Percentiles rank a stretch among this genome's conserved stretches.
These are phyloP conservation scores for Hansenula lynferdii DNA, from an alignment of 1,139 yeast genomes.

Conservation along the genomic window DNA sequence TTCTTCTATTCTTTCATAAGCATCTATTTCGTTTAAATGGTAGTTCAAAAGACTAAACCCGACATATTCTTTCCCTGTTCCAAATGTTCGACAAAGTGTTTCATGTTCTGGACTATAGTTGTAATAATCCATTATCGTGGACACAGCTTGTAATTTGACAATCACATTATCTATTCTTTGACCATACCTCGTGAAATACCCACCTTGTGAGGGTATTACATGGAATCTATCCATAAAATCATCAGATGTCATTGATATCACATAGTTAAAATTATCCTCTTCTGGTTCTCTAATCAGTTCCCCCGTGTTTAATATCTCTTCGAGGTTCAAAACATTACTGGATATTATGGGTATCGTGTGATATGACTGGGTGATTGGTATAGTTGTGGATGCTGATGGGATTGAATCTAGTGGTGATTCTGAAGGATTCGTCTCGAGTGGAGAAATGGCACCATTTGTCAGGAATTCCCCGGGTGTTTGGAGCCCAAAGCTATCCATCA, in stretches of 20 bases:
- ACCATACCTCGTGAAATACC: background rate
- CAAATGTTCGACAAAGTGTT: background rate
- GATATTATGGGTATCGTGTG: background rate
- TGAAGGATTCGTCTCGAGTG: too few species aligned
- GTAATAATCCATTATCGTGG: background rate
- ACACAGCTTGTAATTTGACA: background rate
- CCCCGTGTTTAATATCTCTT: background rate
- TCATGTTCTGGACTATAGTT: background rate
- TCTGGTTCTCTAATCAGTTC: background rate
- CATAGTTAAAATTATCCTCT: constrained; percentile 1
- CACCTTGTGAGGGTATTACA: background rate
- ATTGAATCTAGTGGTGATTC: too few species aligned
- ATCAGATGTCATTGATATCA: background rate
- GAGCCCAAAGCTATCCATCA: too few species aligned
- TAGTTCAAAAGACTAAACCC: background rate
- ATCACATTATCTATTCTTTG: background rate
- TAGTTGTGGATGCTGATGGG: background rate
- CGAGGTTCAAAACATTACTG: background rate
- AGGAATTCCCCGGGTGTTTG: too few species aligned
- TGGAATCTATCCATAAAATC: background rate
- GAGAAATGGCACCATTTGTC: too few species aligned
- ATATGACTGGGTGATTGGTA: background rate
- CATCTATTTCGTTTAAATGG: background rate
- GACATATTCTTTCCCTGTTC: background rate
- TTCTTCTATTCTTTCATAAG: constrained; percentile 1